phyloP scores from a whole-genome alignment of 2,329 filamentous ascomycete species.

The Clarireedia paspali region DNA sequence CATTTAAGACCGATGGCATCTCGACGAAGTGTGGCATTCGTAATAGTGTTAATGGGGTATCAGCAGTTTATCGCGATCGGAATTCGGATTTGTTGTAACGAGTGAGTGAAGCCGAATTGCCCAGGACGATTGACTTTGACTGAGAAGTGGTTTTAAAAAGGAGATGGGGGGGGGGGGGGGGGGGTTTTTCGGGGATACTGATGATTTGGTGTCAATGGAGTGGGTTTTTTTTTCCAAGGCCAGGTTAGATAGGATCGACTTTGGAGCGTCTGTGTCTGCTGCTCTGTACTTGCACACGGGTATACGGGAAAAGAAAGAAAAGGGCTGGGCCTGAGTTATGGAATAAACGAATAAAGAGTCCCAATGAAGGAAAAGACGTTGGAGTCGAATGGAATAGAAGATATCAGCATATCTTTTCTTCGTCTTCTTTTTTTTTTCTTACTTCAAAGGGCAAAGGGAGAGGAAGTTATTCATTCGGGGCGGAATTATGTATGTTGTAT shows the following conservation, averaged over 20 bases:
- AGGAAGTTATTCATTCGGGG: neutral
- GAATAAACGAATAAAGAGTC: neutral
- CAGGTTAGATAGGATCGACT: neutral
- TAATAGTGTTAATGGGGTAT: constrained; percentile 17
- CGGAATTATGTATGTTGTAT: too few relatives aligned
- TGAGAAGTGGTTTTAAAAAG: neutral
- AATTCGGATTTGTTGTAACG: constrained; percentile 9
- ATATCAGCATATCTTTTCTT: constrained; percentile 13
- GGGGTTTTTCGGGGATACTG: neutral
- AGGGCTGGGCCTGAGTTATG: neutral
- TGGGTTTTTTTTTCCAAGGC: neutral
- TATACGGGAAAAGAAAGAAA: too few relatives aligned
- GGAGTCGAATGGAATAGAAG: constrained; percentile 12
- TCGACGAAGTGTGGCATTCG: constrained; percentile 37
- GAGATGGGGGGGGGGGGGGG: neutral
- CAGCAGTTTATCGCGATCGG: constrained; percentile 20
- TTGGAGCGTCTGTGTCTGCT: neutral
- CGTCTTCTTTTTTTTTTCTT: too few relatives aligned
- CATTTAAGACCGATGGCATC: constrained; percentile 44
- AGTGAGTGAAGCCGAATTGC: neutral
- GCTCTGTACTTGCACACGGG: too few relatives aligned
- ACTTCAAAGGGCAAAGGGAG: neutral
- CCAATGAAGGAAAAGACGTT: neutral
- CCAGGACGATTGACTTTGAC: neutral
- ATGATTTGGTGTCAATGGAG: neutral